phyloP scores from a whole-genome alignment of 768 basidiomycete genomes.

The Psilocybe cubensis region DNA sequence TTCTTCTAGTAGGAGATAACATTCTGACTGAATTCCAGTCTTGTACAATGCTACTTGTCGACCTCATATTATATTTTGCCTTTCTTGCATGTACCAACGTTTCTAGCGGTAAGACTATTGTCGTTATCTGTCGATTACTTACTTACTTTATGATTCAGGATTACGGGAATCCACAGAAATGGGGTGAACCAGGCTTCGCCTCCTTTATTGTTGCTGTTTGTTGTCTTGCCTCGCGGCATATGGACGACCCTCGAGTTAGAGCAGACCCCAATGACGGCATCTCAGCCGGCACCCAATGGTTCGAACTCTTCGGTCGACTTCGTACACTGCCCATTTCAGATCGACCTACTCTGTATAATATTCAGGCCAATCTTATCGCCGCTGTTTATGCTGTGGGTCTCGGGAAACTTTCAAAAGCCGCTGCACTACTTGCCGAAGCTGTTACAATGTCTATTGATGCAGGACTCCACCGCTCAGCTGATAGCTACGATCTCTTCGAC shows the following conservation, averaged over 20 bases:
- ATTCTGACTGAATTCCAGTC: conserved; percentile 38
- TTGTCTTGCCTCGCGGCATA: conserved; percentile 89
- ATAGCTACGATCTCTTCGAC: conserved; percentile 86
- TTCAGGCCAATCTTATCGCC: conserved; percentile 90
- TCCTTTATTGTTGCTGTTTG: conserved; percentile 94
- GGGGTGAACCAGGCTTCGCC: conserved; percentile 95
- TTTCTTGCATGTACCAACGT: conserved; percentile 90
- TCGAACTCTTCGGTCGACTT: conserved; percentile 84
- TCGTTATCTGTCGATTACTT: conserved; percentile 20
- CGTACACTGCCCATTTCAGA: conserved; percentile 90
- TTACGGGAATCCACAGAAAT: conserved; percentile 92
- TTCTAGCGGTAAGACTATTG: conserved; percentile 64
- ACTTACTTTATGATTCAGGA: conserved; percentile 50
- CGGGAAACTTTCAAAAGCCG: conserved; percentile 86
- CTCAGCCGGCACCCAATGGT: conserved; percentile 92
- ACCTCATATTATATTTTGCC: conserved; percentile 94
- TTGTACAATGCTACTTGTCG: conserved; percentile 84
- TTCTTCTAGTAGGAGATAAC: conserved; percentile 14
- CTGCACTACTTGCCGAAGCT: conserved; percentile 84
- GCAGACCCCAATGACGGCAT: conserved; percentile 81
- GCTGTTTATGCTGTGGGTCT: conserved; percentile 92
- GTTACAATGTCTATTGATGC: conserved; percentile 88
- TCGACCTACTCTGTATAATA: conserved; percentile 87
- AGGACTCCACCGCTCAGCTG: conserved; percentile 85
- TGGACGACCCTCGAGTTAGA: conserved; percentile 89